A percentile compares a stretch with the other conserved stretches of the same genome.
phyloP scores from a whole-genome alignment of 805 yeast species.

The Teunomyces aglyptinius region DNA sequence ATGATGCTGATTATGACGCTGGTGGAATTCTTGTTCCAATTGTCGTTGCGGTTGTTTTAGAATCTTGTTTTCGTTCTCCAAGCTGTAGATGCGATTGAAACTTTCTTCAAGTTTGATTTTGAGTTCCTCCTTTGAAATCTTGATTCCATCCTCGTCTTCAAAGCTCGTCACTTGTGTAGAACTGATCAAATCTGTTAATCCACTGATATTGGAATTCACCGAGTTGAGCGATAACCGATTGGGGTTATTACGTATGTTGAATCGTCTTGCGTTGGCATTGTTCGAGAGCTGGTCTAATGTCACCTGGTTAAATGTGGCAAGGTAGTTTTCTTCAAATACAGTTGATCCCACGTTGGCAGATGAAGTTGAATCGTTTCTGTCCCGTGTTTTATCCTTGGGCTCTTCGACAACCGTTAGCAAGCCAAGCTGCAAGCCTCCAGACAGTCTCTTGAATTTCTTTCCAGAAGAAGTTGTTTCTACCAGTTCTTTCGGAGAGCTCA shows the following conservation, averaged over 20 bases:
- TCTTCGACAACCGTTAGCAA: slow-evolving; percentile 41
- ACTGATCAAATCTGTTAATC: slow-evolving; percentile 45
- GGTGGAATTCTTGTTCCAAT: background rate
- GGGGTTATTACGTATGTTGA: slow-evolving; percentile 13
- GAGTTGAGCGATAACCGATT: slow-evolving; percentile 52
- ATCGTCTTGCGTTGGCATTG: slow-evolving; percentile 11
- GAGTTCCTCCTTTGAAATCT: slow-evolving; percentile 39
- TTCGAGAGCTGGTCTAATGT: slow-evolving; percentile 37
- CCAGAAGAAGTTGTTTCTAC: slow-evolving; percentile 16
- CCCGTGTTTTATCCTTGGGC: slow-evolving; percentile 9
- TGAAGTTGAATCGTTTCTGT: background rate
- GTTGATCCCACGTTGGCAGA: background rate
- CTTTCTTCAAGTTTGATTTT: slow-evolving; percentile 38
- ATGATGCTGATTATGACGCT: background rate
- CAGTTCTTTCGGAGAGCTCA: slow-evolving; percentile 1
- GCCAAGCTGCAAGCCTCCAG: slow-evolving; percentile 38
- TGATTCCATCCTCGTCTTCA: slow-evolving; percentile 31
- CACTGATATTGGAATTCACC: slow-evolving; percentile 48
- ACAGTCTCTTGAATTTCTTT: slow-evolving; percentile 27
- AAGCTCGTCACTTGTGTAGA: slow-evolving; percentile 44
- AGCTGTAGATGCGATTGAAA: slow-evolving; percentile 33
- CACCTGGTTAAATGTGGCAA: slow-evolving; percentile 33
- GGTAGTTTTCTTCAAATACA: slow-evolving; percentile 26
- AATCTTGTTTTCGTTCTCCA: slow-evolving; percentile 27
- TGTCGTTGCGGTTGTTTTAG: slow-evolving; percentile 13